Percentiles rank a stretch among this genome's conserved stretches.
Conservation (phyloP, 768 basidiomycete genomes). For the Cystobasidium onofrii region DNA sequence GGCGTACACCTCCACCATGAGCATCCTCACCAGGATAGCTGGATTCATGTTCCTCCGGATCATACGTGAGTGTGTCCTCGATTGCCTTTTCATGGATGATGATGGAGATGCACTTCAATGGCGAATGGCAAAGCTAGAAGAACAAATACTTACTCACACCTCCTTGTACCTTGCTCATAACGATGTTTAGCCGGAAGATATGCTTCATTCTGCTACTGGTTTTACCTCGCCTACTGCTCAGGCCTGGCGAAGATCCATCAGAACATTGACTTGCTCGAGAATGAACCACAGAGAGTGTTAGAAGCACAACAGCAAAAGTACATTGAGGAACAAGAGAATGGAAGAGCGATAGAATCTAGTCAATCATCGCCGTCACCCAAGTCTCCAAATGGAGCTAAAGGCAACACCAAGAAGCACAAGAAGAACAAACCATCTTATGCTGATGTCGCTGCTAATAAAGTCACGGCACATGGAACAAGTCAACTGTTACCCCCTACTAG, state of each 20-base stretch:
- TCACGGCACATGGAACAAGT: background rate
- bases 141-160: too few relatives aligned
- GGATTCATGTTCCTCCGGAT: slow-evolving; percentile 16
- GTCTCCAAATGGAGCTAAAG: background rate
- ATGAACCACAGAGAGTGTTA: background rate
- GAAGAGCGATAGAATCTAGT: background rate
- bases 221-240: background rate
- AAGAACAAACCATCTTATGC: slow-evolving; percentile 21
- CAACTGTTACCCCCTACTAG: slow-evolving; percentile 1
- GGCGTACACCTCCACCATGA: slow-evolving; percentile 5
- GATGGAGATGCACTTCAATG: background rate
- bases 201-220: slow-evolving; percentile 11
- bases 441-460: background rate
- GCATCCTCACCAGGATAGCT: slow-evolving; percentile 18
- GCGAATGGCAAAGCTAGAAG: background rate
- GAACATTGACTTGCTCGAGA: background rate
- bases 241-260: background rate
- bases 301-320: slow-evolving; percentile 8
- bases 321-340: background rate
- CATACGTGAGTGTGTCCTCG: slow-evolving; percentile 17
- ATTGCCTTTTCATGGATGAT: background rate
- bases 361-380: background rate
- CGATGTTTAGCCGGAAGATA: slow-evolving; percentile 1
- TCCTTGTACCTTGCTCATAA: too few relatives aligned
- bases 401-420: background rate